Base-by-base conservation (phyloP, 805 yeast species). In the Yarrowia yakushimensis region DNA sequence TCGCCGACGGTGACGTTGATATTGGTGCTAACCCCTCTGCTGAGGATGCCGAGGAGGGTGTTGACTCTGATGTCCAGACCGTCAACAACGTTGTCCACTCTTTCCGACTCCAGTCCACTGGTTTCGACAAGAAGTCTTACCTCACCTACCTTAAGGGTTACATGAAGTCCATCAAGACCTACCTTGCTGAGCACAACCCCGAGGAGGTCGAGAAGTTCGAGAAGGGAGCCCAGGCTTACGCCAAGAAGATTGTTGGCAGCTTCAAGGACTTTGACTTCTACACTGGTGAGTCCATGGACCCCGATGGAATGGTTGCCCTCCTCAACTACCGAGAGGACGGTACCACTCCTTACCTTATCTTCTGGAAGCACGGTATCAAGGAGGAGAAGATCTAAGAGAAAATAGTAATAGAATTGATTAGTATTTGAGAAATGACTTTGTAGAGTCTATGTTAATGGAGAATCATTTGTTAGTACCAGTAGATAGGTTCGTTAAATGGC, bases 321-420 rank as follows among this genome's bases (percentile, higher is more conserved):
- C 88, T 94, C 81, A 94, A 94, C 96, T 94, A 93, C 91, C 96
- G 99, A 82, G 99, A 94, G 84, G 98, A 94, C 78, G 99, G 99
- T 83, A 82, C 86, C 73, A 94, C 99, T 72, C 99, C 99, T 76
- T 94, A 77, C 82, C 94, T 93, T 75, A 90, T 92, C 69, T 86
- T 92, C 87, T 94, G 99, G 99, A 94, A 93, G 84, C 99, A 94
- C 81, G 99, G 99, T 85, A 86, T 89, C 71, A 81, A 77, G 73
- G 90, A 85, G 78, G 85, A 82, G 79, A 94, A 94, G 87, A 84
- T 93, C 84, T 93, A 91, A 87, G 75, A 87, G 75, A 39, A 17
- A 42, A 31, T 59, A 25, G 46, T 55, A 57, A 55, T 30, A 46
- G 60, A 42, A 59, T 28, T 55, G 15, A 37, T 67, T 57, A 18